Base-by-base conservation (phyloP, 495 filamentous ascomycete genomes). In the Aspergillus affinis region DNA sequence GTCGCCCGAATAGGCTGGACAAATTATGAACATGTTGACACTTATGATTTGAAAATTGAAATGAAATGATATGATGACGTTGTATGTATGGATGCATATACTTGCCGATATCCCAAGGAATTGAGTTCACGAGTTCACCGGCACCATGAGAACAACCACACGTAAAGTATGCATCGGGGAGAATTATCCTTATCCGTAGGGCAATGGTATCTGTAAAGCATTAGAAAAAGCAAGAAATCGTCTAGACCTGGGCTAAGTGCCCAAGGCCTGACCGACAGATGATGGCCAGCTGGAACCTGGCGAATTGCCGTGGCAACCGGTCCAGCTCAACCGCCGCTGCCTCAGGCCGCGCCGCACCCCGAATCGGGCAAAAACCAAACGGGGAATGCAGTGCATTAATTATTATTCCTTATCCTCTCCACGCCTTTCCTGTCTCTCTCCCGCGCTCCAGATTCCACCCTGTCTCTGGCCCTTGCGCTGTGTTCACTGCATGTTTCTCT, bases 281-380 rank as follows among this genome's bases (percentile, higher is more conserved):
- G n/a, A n/a, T n/a, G n/a, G n/a, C n/a, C n/a, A n/a, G n/a, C 41
- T 18, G 36, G 51, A 7, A 18, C 21, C 3, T 20, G 29, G 50
- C 13, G 29, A 13, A 73, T 73, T 68, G 71, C 68, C 55, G 68
- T 71, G 63, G 71, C 68, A 71, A 71, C 68, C 51, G 19, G 54
- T 21, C 41, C 19, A 52, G 59, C 50, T 27, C 55, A 27, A 23
- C 51, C 51, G 32, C 36, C 27, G 17, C 58, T 67, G 59, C 66
- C 68, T 50, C 45, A 69, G 65, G 67, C 65, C 54, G 55, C 49
- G 52, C 55, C 13, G 51, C 32, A 57, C 68, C 18, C 63, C 57
- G 41, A 51, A 65, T 63, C 23, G 32, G 65, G 65, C 32, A 65
- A 68, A 62, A 61, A 50, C 61, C 48, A 67, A 67, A 67, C 65